These are phyloP conservation scores for Phytomonas francai DNA, from an alignment of 208 protist genomes.

Conservation along the genomic window DNA sequence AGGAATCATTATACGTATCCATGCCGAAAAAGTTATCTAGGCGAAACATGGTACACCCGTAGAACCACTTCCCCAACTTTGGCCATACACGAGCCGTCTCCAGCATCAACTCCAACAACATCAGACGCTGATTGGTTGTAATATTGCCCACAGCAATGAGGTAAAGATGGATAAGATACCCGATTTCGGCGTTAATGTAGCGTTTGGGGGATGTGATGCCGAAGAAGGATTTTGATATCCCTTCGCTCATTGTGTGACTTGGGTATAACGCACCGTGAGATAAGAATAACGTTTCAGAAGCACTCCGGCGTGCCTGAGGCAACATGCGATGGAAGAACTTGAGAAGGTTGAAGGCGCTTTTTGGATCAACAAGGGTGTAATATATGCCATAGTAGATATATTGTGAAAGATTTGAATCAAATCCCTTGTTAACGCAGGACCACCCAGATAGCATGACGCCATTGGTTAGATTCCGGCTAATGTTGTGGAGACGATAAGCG, in stretches of 20 bases:
- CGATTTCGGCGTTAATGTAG: slow-evolving; percentile 82
- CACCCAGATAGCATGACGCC: slow-evolving; percentile 60
- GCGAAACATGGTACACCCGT: slow-evolving; percentile 64
- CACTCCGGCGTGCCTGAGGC: slow-evolving; percentile 46
- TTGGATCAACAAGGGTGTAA: slow-evolving; percentile 70
- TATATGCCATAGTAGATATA: slow-evolving; percentile 85
- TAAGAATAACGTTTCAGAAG: slow-evolving; percentile 26
- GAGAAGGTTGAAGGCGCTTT: slow-evolving; percentile 47
- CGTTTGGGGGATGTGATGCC: slow-evolving; percentile 57
- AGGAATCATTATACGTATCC: slow-evolving; percentile 77
- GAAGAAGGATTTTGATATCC: slow-evolving; percentile 6
- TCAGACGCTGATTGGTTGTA: slow-evolving; percentile 38
- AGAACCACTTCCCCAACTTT: slow-evolving; percentile 76
- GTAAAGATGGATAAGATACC: slow-evolving; percentile 67
- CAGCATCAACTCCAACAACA: slow-evolving; percentile 79
- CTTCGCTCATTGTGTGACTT: slow-evolving; percentile 54
- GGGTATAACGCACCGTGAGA: slow-evolving; percentile 70
- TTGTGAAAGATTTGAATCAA: slow-evolving; percentile 68
- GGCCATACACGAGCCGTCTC: slow-evolving; percentile 84
- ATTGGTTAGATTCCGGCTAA: slow-evolving; percentile 58
- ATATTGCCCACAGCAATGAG: slow-evolving; percentile 48
- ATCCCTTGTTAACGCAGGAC: slow-evolving; percentile 46
- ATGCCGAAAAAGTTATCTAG: slow-evolving; percentile 79
- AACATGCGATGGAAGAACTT: slow-evolving; percentile 66
- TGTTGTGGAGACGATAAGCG: slow-evolving; percentile 64